A percentile compares a stretch with the other conserved stretches of the same genome.
These are phyloP conservation scores for Pseudogymnoascus sp. DNA, from an alignment of 2,329 filamentous ascomycete species.

Conservation along the genomic window DNA sequence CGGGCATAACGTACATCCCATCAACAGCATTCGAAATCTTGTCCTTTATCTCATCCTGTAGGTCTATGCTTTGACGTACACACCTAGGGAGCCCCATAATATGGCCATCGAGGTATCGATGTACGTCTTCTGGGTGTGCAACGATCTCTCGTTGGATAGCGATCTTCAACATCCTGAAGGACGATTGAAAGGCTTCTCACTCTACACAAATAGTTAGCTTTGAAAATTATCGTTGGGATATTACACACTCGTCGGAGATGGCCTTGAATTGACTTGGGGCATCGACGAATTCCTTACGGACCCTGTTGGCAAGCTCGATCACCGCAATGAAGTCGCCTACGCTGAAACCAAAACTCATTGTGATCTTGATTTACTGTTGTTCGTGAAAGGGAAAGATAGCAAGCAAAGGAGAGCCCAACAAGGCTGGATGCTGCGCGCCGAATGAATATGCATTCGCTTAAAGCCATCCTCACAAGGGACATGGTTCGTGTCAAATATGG, in stretches of 20 bases:
- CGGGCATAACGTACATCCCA: conserved; percentile 28
- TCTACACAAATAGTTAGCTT: conserved; percentile 14
- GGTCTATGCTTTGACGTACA: conserved; percentile 14
- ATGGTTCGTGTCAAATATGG: neutral
- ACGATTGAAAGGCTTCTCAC: conserved; percentile 20
- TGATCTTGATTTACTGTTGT: neutral
- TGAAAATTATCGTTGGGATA: neutral
- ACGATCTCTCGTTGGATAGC: conserved; percentile 25
- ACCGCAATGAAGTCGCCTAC: conserved; percentile 19
- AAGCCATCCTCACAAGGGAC: neutral
- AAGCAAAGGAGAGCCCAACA: neutral
- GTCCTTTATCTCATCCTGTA: conserved; percentile 22
- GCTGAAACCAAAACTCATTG: conserved; percentile 21
- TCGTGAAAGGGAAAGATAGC: neutral
- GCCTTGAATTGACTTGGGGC: conserved; percentile 17
- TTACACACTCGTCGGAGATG: conserved; percentile 17
- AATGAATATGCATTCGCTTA: neutral
- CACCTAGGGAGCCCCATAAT: conserved; percentile 19
- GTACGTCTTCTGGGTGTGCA: conserved; percentile 27
- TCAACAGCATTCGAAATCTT: conserved; percentile 21
- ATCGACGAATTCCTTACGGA: conserved; percentile 18
- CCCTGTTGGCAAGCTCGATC: conserved; percentile 17
- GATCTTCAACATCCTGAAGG: conserved; percentile 22
- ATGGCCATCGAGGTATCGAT: conserved; percentile 23
- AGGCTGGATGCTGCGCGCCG: neutral